These are phyloP conservation scores for Quambalaria eucalypti DNA, from an alignment of 1,284 basidiomycete species.

Conservation along the genomic window DNA sequence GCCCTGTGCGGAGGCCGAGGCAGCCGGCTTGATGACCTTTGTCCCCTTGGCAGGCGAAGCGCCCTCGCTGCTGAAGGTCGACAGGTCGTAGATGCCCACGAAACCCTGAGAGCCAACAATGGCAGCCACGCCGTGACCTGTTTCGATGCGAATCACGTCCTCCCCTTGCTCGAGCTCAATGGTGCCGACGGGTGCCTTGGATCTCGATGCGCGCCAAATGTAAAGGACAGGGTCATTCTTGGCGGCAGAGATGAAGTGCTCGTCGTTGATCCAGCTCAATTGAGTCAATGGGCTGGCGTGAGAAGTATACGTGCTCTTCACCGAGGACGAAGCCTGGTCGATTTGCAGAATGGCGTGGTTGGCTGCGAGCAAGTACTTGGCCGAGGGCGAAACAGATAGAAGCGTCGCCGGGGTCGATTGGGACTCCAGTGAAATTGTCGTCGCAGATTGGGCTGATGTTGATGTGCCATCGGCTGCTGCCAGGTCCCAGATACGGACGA, in stretches of 20 bases:
- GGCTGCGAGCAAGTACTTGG: constrained; percentile 14
- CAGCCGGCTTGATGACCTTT: neutral
- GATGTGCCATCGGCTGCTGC: neutral
- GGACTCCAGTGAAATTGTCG: constrained; percentile 6
- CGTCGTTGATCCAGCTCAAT: constrained; percentile 23
- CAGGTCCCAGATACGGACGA: constrained; percentile 11
- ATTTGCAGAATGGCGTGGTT: constrained; percentile 31
- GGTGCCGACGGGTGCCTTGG: neutral
- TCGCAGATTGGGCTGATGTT: neutral
- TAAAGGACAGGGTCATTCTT: constrained; percentile 68
- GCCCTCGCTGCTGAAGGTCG: neutral
- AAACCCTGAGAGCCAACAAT: neutral
- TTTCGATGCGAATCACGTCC: neutral
- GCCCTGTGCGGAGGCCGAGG: neutral
- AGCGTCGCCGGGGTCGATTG: constrained; percentile 6
- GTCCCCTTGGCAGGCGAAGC: neutral
- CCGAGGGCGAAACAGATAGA: neutral
- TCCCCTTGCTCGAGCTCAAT: constrained; percentile 1
- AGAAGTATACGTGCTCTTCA: constrained; percentile 21
- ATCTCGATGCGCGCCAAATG: constrained; percentile 54
- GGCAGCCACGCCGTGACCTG: neutral
- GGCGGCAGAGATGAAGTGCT: constrained; percentile 62
- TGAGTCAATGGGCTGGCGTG: constrained; percentile 40
- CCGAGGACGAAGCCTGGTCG: constrained; percentile 1
- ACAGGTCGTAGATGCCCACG: neutral